Evolutionary conservation across 495 filamentous ascomycete species (phyloP).

Genomic region (Neurospora sp.): DNA sequence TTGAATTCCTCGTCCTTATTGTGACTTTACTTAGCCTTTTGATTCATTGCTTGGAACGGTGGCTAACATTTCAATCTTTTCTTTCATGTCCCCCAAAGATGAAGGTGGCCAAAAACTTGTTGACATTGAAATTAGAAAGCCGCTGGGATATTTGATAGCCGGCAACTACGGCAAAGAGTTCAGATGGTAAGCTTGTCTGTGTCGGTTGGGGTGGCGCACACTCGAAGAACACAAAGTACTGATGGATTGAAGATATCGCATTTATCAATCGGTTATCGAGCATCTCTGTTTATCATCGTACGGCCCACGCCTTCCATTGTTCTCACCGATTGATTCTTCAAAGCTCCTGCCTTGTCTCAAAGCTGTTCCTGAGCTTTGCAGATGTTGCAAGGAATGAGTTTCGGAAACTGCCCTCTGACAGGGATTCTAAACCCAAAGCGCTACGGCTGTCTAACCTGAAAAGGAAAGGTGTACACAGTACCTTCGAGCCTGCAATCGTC

Average conservation of each 20-base stretch:
- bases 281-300: not conserved
- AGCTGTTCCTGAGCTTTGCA: not conserved
- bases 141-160: not conserved
- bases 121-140: not conserved
- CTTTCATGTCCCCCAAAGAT: not conserved
- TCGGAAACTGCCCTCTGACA: constrained; percentile 4
- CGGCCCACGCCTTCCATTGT: not conserved
- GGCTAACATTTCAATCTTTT: too few species aligned
- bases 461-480: constrained; percentile 13
- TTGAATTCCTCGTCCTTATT: too few species aligned
- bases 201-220: not conserved
- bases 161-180: not conserved
- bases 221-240: not conserved
- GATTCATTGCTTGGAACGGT: too few species aligned
- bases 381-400: not conserved
- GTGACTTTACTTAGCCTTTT: too few species aligned
- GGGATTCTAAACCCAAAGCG: constrained; percentile 1
- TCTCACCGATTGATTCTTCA: not conserved
- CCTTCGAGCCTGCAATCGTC: constrained; percentile 13
- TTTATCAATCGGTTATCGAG: not conserved
- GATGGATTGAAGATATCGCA: not conserved
- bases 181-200: not conserved
- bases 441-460: constrained; percentile 13
- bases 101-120: not conserved
- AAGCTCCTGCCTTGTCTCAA: not conserved